Conservation (phyloP, 805 yeast genomes). For the Brettanomyces nanus region DNA sequence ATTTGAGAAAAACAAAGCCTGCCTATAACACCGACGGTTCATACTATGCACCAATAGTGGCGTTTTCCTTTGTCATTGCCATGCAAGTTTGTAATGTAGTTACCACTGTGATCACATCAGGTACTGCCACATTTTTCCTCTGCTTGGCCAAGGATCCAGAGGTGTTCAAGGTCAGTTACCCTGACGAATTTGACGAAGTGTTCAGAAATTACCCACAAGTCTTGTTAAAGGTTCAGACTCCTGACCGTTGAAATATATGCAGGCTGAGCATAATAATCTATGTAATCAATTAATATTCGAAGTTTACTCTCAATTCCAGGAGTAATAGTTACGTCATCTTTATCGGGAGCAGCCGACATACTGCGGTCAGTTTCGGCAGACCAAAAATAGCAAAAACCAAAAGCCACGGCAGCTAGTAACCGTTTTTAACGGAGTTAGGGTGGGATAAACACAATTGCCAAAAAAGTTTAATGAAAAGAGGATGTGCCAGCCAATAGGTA, state of each 20-base stretch:
- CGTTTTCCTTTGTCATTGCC: constrained; percentile 46
- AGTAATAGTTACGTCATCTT: too few species aligned
- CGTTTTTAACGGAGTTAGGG: too few species aligned
- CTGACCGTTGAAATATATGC: background rate
- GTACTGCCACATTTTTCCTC: constrained; percentile 75
- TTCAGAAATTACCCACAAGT: constrained; percentile 21
- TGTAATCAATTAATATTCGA: too few species aligned
- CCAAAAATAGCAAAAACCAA: too few species aligned
- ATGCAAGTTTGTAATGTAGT: constrained; percentile 65
- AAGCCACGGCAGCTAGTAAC: too few species aligned
- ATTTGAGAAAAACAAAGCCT: constrained; percentile 60
- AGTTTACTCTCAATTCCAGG: too few species aligned
- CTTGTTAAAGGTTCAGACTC: constrained; percentile 3
- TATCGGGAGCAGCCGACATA: too few species aligned
- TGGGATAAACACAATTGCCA: too few species aligned
- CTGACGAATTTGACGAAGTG: constrained; percentile 33
- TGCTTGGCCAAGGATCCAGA: constrained; percentile 84
- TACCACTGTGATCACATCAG: constrained; percentile 65
- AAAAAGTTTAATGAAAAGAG: too few species aligned
- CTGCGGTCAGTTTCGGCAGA: too few species aligned
- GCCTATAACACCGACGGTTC: constrained; percentile 50
- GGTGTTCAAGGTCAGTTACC: constrained; percentile 63
- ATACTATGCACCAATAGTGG: constrained; percentile 31
- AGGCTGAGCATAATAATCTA: too few species aligned
- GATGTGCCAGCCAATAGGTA: too few species aligned